Conservation (phyloP, 306 rosid genomes). For the Astragalus membranaceus region DNA sequence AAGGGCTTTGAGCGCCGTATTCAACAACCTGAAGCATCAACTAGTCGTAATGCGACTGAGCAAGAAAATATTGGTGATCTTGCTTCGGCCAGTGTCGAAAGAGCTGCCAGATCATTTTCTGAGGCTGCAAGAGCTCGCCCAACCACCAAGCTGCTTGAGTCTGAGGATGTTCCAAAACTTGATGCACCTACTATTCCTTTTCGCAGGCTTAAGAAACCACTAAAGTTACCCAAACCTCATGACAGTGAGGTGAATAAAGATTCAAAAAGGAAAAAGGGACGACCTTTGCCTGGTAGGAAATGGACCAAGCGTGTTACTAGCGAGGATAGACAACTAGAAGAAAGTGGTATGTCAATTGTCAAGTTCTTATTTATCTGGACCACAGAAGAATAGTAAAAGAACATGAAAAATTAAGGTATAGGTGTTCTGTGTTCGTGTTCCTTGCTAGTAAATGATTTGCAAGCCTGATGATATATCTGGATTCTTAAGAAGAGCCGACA, state of each 20-base stretch:
- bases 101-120: constrained; percentile 55
- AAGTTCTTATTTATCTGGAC: constrained; percentile 9
- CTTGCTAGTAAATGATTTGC: neutral
- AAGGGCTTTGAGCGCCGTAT: constrained; percentile 85
- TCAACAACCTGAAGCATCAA: constrained; percentile 55
- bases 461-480: neutral
- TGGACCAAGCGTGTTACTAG: constrained; percentile 64
- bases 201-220: constrained; percentile 55
- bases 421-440: neutral
- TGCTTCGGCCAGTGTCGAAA: constrained; percentile 61
- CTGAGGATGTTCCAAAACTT: constrained; percentile 71
- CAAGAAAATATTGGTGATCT: constrained; percentile 39
- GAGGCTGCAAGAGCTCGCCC: constrained; percentile 92
- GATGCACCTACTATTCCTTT: constrained; percentile 81
- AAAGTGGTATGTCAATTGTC: constrained; percentile 57
- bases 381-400: neutral
- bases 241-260: constrained; percentile 34
- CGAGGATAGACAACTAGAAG: constrained; percentile 47
- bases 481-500: too few species aligned
- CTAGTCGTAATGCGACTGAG: constrained; percentile 27
- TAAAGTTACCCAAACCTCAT: constrained; percentile 35
- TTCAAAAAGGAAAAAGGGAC: constrained; percentile 41
- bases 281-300: constrained; percentile 83
- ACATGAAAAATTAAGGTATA: neutral
- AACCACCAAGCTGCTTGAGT: constrained; percentile 69